Percentiles rank a stretch among this genome's conserved stretches.
Evolutionary conservation across 495 filamentous ascomycete genomes (phyloP).

Genomic region (Bombardia bombarda): DNA sequence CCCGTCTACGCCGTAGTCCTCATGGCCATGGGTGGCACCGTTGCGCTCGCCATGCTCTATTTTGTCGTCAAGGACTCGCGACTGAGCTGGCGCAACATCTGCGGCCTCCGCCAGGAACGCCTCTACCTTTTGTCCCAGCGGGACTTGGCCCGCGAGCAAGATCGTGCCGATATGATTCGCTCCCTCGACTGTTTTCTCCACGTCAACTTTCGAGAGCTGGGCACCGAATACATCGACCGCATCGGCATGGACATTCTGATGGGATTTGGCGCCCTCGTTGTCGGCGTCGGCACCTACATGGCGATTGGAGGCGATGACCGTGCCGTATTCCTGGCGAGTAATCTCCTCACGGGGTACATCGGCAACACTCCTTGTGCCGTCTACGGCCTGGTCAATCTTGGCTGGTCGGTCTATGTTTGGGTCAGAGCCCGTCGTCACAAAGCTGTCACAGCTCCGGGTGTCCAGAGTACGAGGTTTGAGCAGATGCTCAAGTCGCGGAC

Average conservation of each 20-base stretch:
- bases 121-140: conserved; percentile 17
- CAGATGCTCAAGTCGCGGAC: conserved; percentile 27
- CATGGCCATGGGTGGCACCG: conserved; percentile 42
- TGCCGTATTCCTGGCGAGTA: conserved; percentile 32
- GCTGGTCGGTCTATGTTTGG: conserved; percentile 36
- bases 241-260: conserved; percentile 40
- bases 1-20: conserved; percentile 36
- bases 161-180: neutral
- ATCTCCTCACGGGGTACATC: conserved; percentile 43
- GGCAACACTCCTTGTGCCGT: conserved; percentile 37
- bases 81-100: conserved; percentile 38
- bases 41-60: conserved; percentile 36
- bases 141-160: neutral
- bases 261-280: conserved; percentile 37
- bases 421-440: conserved; percentile 28
- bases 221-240: conserved; percentile 40
- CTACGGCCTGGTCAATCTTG: conserved; percentile 36
- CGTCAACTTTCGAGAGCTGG: conserved; percentile 34
- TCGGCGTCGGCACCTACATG: conserved; percentile 43
- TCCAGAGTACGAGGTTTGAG: conserved; percentile 13
- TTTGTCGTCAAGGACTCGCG: conserved; percentile 34
- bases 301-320: conserved; percentile 40
- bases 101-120: conserved; percentile 31
- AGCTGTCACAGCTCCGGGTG: conserved; percentile 7
- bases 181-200: conserved; percentile 26